Evolutionary conservation across 306 rosid genomes (phyloP), one percentile per base, ranked within the genome.

Genomic region (Prunus fruticosa): DNA sequence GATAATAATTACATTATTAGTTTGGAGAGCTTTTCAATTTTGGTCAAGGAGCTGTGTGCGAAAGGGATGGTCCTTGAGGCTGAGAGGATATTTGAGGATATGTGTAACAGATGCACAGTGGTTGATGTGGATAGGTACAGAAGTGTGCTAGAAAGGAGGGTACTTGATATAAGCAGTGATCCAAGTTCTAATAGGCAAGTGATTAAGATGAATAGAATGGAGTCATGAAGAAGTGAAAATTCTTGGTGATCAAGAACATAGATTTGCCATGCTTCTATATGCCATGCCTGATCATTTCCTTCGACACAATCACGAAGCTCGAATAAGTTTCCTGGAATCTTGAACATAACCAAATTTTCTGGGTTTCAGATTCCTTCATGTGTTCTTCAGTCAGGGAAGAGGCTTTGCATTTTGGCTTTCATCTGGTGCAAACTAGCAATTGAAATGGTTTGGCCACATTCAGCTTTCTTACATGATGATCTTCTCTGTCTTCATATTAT

Each of bases 21-120:
- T 70, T 75, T 78, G 82, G 87, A 86, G 23, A 76, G 72, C 56
- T 86, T 84, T 77, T 64, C 72, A 30, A 73, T 5, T 70, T 74
- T 82, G 49, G 77, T 76, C 34, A 80, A 64, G 78, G 79, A 49
- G 76, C 47, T 81, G 73, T 73, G 54, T 73, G 79, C 65, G 16
- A 73, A 64, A 61, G 83, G 85, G 22, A 81, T 71, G 72, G 32
- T 38, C n/a, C 69, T 67, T 58, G 87, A 80, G 79, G 89, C 50
- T 11, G 83, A 74, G 61, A 82, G 30, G 5, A 23, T 84, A 15
- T 57, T 78, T 74, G 82, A 82, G 52, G 86, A 80, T 51, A 73
- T 88, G 82, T 13, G 64, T 18, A 78, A 65, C 45, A 84, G 73
- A 75, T 77, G 77, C 71, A 76, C 41, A 18, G 63, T 68, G 20